Conservation (phyloP, 1,139 yeast genomes). For the Yamadazyma dendronema region DNA sequence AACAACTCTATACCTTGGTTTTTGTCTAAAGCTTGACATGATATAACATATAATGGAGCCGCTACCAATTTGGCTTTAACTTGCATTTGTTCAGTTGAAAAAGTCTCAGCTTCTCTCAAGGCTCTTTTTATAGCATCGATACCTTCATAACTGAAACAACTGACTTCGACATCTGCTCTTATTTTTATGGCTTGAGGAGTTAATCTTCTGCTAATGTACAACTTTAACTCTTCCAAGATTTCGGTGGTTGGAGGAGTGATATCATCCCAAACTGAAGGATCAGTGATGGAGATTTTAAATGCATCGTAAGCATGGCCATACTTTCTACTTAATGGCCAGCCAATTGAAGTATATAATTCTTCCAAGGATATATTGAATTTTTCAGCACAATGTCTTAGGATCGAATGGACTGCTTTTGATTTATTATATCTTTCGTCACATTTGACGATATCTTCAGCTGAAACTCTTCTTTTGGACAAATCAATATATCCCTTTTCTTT, state of each 20-base stretch:
- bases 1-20: slow-evolving; percentile 79
- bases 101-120: slow-evolving; percentile 78
- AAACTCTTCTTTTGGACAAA: slow-evolving; percentile 94
- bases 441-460: slow-evolving; percentile 95
- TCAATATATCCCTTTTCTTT: slow-evolving; percentile 98
- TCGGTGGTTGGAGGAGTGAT: slow-evolving; percentile 71
- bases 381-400: slow-evolving; percentile 97
- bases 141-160: slow-evolving; percentile 97
- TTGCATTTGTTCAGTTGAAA: slow-evolving; percentile 79
- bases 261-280: slow-evolving; percentile 82
- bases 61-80: slow-evolving; percentile 95
- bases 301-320: slow-evolving; percentile 98
- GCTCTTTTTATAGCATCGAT: slow-evolving; percentile 95
- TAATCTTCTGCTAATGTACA: slow-evolving; percentile 86
- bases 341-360: slow-evolving; percentile 79
- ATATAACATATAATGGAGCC: slow-evolving; percentile 92
- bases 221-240: slow-evolving; percentile 75
- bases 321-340: slow-evolving; percentile 96
- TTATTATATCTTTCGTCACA: slow-evolving; percentile 98
- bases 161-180: slow-evolving; percentile 96
- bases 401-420: slow-evolving; percentile 96
- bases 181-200: slow-evolving; percentile 98
- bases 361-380: slow-evolving; percentile 88
- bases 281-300: slow-evolving; percentile 92
- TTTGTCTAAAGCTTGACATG: slow-evolving; percentile 92